These are phyloP conservation scores for Heritiera fomes DNA, from an alignment of 345 rosid genomes.

Conservation along the genomic window DNA sequence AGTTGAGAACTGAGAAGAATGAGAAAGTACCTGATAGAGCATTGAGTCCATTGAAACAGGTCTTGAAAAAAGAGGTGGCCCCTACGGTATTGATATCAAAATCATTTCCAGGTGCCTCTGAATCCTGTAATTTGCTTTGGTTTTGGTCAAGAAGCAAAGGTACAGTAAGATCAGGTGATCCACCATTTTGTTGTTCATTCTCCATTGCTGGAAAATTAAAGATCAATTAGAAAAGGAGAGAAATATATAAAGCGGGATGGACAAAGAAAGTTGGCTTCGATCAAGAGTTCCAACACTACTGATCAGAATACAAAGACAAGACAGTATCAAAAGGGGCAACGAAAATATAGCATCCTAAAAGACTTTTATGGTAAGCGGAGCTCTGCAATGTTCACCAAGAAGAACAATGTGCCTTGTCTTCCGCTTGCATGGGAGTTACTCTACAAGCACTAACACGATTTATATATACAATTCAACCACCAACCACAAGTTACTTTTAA, in stretches of 20 bases:
- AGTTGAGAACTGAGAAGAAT: background rate
- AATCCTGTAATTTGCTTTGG: conserved; percentile 30
- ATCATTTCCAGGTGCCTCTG: conserved; percentile 25
- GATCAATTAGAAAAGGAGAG: background rate
- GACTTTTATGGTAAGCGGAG: background rate
- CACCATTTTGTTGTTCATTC: background rate
- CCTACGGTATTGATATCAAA: conserved; percentile 10
- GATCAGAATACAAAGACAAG: background rate
- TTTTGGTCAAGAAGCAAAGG: conserved; percentile 26
- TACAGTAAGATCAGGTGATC: conserved; percentile 10
- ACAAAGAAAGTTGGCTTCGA: background rate
- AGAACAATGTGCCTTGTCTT: too few relatives aligned
- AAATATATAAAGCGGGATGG: background rate
- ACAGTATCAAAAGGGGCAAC: background rate
- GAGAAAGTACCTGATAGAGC: conserved; percentile 61
- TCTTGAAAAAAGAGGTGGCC: conserved; percentile 47
- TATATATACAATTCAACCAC: too few relatives aligned
- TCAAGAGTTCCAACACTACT: background rate
- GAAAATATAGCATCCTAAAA: background rate
- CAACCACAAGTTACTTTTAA: too few relatives aligned
- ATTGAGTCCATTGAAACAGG: conserved; percentile 66
- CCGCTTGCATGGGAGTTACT: too few relatives aligned
- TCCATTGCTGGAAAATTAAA: background rate
- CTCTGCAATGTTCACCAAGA: too few relatives aligned
- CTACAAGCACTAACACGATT: too few relatives aligned